Conservation (phyloP, 345 rosid species). For the Raphanus raphanistrum region DNA sequence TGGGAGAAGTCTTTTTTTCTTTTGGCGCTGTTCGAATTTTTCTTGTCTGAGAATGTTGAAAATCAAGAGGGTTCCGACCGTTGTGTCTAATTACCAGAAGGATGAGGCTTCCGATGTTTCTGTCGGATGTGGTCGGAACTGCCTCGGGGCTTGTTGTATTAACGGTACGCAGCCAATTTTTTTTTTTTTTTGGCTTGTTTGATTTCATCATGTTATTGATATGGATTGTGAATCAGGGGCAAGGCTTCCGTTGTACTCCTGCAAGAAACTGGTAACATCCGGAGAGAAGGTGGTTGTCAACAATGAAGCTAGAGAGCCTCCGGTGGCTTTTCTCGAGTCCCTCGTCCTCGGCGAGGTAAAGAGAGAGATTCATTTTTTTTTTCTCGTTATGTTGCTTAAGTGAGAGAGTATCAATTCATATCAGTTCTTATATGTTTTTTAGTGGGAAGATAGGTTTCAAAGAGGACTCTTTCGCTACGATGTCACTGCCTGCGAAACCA, state of each 20-base stretch:
- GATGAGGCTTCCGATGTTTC: slow-evolving; percentile 62
- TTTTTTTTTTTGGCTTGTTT: background rate
- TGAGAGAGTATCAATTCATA: background rate
- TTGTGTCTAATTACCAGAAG: slow-evolving; percentile 88
- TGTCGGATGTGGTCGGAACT: slow-evolving; percentile 87
- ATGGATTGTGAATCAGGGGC: slow-evolving; percentile 51
- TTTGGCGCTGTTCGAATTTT: slow-evolving; percentile 5
- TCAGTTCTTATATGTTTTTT: background rate
- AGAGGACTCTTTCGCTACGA: slow-evolving; percentile 95
- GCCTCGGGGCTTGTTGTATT: slow-evolving; percentile 78
- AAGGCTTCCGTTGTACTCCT: slow-evolving; percentile 78
- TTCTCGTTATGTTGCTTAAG: background rate
- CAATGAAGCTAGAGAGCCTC: slow-evolving; percentile 46
- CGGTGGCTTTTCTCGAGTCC: slow-evolving; percentile 79
- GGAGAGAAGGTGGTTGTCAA: slow-evolving; percentile 16
- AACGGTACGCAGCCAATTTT: slow-evolving; percentile 48
- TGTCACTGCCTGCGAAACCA: slow-evolving; percentile 94
- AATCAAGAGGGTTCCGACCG: slow-evolving; percentile 84
- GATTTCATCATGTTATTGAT: background rate
- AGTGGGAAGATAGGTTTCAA: slow-evolving; percentile 93
- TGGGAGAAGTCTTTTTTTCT: background rate
- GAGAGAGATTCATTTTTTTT: background rate
- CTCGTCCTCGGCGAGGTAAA: slow-evolving; percentile 87
- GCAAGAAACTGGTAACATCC: slow-evolving; percentile 50
- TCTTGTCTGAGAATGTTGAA: slow-evolving; percentile 31